Conservation (phyloP, 441 rosid species). For the Hura crepitans region DNA sequence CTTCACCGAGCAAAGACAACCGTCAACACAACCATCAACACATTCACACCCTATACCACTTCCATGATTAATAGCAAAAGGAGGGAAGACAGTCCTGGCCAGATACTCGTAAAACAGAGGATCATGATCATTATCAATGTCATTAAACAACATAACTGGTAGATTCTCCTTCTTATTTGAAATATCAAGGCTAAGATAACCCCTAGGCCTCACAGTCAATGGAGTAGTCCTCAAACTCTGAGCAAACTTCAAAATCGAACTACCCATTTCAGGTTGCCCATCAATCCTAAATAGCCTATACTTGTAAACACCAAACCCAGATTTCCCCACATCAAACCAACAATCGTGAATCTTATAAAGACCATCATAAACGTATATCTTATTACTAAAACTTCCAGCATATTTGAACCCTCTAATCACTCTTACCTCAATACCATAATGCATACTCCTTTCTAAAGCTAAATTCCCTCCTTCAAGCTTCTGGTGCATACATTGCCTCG, state of each 20-base stretch:
- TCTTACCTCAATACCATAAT: constrained; percentile 77
- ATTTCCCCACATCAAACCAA: constrained; percentile 89
- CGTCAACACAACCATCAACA: constrained; percentile 54
- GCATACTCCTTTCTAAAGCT: constrained; percentile 84
- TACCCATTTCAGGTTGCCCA: constrained; percentile 88
- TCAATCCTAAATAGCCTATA: constrained; percentile 64
- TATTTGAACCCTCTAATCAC: constrained; percentile 79
- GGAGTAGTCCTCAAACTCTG: constrained; percentile 52
- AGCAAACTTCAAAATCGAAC: constrained; percentile 57
- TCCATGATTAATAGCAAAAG: constrained; percentile 33
- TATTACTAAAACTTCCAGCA: constrained; percentile 46
- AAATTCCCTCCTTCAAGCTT: constrained; percentile 79
- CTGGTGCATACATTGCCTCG: constrained; percentile 63
- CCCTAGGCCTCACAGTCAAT: constrained; percentile 56
- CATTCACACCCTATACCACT: constrained; percentile 68
- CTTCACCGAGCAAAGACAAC: constrained; percentile 63
- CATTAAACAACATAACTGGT: constrained; percentile 69
- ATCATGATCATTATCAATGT: constrained; percentile 63
- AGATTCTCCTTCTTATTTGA: constrained; percentile 56
- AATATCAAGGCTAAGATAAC: constrained; percentile 73
- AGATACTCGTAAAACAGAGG: constrained; percentile 82
- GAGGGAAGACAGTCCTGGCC: constrained; percentile 54
- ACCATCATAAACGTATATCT: constrained; percentile 79
- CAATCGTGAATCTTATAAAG: constrained; percentile 71
- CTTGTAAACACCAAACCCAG: constrained; percentile 90